These are phyloP conservation scores for Helichrysum umbraculigerum DNA, from an alignment of 129 eudicot genomes.

Conservation along the genomic window DNA sequence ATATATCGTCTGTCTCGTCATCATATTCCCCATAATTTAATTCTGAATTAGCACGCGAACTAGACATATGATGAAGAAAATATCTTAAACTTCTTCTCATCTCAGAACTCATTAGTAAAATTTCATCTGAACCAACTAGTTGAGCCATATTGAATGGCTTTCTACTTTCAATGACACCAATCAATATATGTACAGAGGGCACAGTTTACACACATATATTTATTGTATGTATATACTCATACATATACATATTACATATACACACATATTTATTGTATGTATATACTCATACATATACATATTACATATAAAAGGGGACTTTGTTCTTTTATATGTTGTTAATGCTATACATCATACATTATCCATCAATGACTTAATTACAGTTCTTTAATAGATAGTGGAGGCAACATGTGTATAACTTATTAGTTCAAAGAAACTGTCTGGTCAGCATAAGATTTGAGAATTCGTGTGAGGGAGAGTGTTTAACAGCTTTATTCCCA, in stretches of 20 bases:
- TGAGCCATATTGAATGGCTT: constrained; percentile 47
- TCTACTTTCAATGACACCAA: constrained; percentile 5
- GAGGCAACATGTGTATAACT: neutral
- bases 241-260: neutral
- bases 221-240: neutral
- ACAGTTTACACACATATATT: constrained; percentile 1
- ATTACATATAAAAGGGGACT: constrained; percentile 4
- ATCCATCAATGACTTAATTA: neutral
- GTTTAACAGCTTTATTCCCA: constrained; percentile 1
- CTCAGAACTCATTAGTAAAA: constrained; percentile 36
- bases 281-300: neutral
- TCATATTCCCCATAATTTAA: constrained; percentile 28
- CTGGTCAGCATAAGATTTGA: neutral
- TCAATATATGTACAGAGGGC: constrained; percentile 1
- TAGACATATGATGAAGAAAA: constrained; percentile 32
- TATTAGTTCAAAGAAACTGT: neutral
- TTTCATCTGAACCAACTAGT: constrained; percentile 38
- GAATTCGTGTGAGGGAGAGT: neutral
- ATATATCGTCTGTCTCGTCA: constrained; percentile 38
- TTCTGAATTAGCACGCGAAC: constrained; percentile 36
- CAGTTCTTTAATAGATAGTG: constrained; percentile 1
- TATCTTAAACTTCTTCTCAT: constrained; percentile 45
- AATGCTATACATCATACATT: constrained; percentile 19
- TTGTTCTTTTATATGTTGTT: constrained; percentile 10
- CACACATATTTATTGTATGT: neutral